A percentile compares a stretch with the other conserved stretches of the same genome.
phyloP scores from a whole-genome alignment of 2,329 filamentous ascomycete species.

The Thielaviopsis musarum region DNA sequence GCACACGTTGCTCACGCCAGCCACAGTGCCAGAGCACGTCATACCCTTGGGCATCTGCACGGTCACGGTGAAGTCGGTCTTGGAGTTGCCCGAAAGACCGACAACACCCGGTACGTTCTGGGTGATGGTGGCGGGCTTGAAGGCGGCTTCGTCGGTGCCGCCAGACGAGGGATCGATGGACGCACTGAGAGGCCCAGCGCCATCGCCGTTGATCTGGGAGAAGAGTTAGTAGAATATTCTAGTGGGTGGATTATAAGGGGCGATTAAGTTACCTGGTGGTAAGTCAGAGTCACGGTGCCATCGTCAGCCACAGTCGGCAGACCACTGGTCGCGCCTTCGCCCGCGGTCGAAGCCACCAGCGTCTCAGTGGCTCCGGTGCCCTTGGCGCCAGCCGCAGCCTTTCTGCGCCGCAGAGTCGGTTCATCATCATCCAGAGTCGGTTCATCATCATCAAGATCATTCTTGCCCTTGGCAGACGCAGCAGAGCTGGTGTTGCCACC shows the following conservation, averaged over 20 bases:
- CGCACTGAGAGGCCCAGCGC: slow-evolving; percentile 47
- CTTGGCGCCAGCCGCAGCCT: slow-evolving; percentile 19
- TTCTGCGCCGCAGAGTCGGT: background rate
- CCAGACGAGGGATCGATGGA: slow-evolving; percentile 39
- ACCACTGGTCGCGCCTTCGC: slow-evolving; percentile 34
- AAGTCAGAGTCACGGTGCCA: slow-evolving; percentile 45
- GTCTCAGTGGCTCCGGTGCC: slow-evolving; percentile 27
- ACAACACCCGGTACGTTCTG: slow-evolving; percentile 18
- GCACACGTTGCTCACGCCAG: slow-evolving; percentile 41
- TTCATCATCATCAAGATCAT: slow-evolving; percentile 20
- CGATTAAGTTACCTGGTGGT: slow-evolving; percentile 26
- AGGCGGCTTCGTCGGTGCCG: slow-evolving; percentile 33
- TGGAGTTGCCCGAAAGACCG: slow-evolving; percentile 27
- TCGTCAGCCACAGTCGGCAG: slow-evolving; percentile 44
- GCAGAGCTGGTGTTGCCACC: slow-evolving; percentile 21
- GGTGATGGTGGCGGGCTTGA: slow-evolving; percentile 37
- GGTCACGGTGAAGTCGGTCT: slow-evolving; percentile 32
- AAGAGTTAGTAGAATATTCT: background rate
- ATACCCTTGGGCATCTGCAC: slow-evolving; percentile 38
- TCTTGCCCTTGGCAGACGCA: slow-evolving; percentile 18
- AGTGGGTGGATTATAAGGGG: background rate
- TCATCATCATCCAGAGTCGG: slow-evolving; percentile 12
- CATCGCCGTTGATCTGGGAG: slow-evolving; percentile 48
- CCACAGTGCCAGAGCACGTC: slow-evolving; percentile 41
- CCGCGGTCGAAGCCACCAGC: slow-evolving; percentile 35